These are phyloP conservation scores for Solanum piurae DNA, from an alignment of 257 asterid species.

Conservation along the genomic window DNA sequence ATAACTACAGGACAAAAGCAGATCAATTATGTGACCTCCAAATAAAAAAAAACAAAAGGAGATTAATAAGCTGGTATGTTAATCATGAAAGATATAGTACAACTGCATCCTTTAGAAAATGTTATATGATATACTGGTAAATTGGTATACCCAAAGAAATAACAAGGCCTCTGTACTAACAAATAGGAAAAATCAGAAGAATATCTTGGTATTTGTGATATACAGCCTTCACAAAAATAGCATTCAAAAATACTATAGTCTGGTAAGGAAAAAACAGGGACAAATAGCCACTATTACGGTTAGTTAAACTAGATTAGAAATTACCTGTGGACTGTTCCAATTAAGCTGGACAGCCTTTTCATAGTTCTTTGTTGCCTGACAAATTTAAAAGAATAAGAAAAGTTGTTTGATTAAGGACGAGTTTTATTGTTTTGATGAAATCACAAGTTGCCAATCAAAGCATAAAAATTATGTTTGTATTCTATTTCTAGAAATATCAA, in stretches of 20 bases:
- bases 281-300: background rate
- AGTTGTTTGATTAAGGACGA: background rate
- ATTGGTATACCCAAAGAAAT: background rate
- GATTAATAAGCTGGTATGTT: background rate
- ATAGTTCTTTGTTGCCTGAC: constrained; percentile 88
- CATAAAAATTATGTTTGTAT: background rate
- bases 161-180: background rate
- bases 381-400: constrained; percentile 12
- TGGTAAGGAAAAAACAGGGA: background rate
- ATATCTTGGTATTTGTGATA: background rate
- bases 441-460: background rate
- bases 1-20: background rate
- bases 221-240: background rate
- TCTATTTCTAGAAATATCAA: background rate
- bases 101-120: background rate
- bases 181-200: background rate
- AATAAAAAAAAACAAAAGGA: background rate
- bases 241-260: background rate
- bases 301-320: constrained; percentile 3
- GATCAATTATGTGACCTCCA: background rate
- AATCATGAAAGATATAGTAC: background rate
- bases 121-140: background rate
- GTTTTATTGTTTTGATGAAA: background rate
- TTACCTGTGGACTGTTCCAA: constrained; percentile 99
- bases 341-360: constrained; percentile 96